Conservation (phyloP, 352 stramenopile species). For the Globisporangium apiculatum region DNA sequence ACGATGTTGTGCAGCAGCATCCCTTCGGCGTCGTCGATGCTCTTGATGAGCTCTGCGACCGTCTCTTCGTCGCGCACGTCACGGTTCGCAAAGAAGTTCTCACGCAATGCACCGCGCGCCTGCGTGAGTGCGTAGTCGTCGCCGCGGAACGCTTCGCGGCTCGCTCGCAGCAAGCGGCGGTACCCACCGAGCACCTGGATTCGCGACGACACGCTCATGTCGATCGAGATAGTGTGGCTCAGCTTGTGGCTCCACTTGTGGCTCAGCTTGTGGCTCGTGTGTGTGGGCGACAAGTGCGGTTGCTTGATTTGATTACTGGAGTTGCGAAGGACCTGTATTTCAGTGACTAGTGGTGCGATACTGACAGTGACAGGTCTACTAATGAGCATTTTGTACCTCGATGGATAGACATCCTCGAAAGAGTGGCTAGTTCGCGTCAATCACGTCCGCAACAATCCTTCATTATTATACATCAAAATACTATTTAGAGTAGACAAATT, state of each 20-base stretch:
- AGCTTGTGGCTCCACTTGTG: too few relatives aligned
- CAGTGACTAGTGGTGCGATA: too few relatives aligned
- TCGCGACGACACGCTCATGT: conserved; percentile 36
- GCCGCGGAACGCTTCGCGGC: conserved; percentile 60
- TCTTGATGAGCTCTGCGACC: conserved; percentile 53
- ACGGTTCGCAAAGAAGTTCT: conserved; percentile 62
- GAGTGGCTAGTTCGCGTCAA: too few relatives aligned
- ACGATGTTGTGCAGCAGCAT: conserved; percentile 88
- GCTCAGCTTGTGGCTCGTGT: too few relatives aligned
- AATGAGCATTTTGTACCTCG: not conserved
- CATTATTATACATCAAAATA: too few relatives aligned
- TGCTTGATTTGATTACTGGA: not conserved
- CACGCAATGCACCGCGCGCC: conserved; percentile 47
- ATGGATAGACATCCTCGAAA: not conserved
- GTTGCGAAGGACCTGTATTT: too few relatives aligned
- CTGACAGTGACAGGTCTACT: not conserved
- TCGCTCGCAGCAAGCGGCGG: conserved; percentile 65
- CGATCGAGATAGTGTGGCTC: not conserved
- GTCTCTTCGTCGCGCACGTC: conserved; percentile 46
- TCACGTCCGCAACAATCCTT: not conserved
- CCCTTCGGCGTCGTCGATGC: conserved; percentile 71
- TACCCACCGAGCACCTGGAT: conserved; percentile 69
- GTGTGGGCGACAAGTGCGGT: not conserved
- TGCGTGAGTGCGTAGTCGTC: conserved; percentile 60
- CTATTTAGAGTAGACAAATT: too few relatives aligned